Evolutionary conservation across 2,329 filamentous ascomycete species (phyloP).

Genomic region (Didymella lethalis): DNA sequence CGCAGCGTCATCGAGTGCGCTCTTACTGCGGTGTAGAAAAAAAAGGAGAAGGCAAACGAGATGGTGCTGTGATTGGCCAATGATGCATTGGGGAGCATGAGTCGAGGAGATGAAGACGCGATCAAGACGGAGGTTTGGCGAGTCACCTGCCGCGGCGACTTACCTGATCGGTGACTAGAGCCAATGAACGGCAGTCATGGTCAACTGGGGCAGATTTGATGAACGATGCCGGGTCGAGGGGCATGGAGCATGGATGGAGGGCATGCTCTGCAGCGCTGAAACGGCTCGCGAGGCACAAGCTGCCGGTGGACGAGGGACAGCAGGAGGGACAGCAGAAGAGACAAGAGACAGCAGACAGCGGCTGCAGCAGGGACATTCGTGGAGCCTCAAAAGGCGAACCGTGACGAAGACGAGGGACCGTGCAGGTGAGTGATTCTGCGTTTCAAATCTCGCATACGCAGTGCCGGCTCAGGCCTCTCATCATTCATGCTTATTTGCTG

Average conservation of each 20-base stretch:
- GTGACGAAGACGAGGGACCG: conserved; percentile 21
- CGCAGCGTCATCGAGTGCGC: neutral
- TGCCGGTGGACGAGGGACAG: conserved; percentile 18
- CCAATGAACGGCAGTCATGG: conserved; percentile 24
- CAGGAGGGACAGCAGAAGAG: too few species aligned
- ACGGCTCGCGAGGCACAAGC: conserved; percentile 22
- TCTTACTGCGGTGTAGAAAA: conserved; percentile 13
- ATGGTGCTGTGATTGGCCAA: conserved; percentile 34
- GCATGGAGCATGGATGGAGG: too few species aligned
- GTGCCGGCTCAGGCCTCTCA: conserved; percentile 28
- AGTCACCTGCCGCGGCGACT: conserved; percentile 30
- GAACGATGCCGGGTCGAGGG: neutral
- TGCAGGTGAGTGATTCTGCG: conserved; percentile 26
- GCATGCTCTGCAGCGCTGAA: conserved; percentile 25
- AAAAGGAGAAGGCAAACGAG: conserved; percentile 24
- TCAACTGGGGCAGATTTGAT: conserved; percentile 22
- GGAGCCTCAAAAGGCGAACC: conserved; percentile 18
- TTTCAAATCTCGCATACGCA: conserved; percentile 36
- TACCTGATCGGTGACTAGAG: conserved; percentile 21
- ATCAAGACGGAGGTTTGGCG: conserved; percentile 40
- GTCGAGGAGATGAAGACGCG: conserved; percentile 49
- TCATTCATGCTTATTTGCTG: conserved; percentile 18
- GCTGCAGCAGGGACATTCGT: neutral
- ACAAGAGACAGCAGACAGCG: conserved; percentile 15
- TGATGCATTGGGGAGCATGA: conserved; percentile 26